Base-by-base conservation (phyloP, 1,139 yeast species). In the Geotrichum fermentans region DNA sequence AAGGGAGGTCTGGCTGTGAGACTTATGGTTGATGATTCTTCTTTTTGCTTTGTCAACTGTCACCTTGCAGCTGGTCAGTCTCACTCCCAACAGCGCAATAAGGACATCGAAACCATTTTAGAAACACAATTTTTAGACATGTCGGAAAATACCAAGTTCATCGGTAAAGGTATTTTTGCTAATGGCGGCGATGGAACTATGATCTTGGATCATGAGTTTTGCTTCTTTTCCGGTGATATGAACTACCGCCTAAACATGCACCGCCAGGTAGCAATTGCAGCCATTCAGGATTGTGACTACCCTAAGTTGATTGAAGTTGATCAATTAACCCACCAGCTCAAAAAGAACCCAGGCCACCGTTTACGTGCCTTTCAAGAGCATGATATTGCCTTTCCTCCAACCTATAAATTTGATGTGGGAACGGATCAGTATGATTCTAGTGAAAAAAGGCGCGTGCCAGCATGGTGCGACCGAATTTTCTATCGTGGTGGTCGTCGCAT, bases 401-500 rank as follows among this genome's bases (percentile, higher is more conserved):
- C 98, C 1, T 92, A 92, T 69, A 92, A 92, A 65, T 92, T 81
- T 65, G 97, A 92, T 64, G 81, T 84, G 52, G 95, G 95, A 2
- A 79, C 89, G 1, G 76, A 77, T 55, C 66, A 61, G 13, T 92
- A 92, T 58, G 97, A 89, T 61, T 74, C 90, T 2, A 83, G 95
- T 40, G 97, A 90, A 61, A 92, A 92, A 66, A 92, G 84, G 59
- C 77, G 98, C 58, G 80, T 88, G 0, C 98, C 98, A 0, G 92
- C 97, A 0, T 92, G 98, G 98, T 90, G 97, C 7, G 98, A 92
- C 65, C 73, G 97, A 63, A 80, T 88, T 40, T 73, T 89, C 47
- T 85, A 75, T 61, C 73, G 77, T 40, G 82, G 85, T 34, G 69
- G 70, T n/a, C 64, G 55, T 45, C 51, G 56, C 20, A 51, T 65